Evolutionary conservation across 768 basidiomycete genomes (phyloP), one percentile per base, ranked within the genome.

Genomic region (Megacollybia marginata): DNA sequence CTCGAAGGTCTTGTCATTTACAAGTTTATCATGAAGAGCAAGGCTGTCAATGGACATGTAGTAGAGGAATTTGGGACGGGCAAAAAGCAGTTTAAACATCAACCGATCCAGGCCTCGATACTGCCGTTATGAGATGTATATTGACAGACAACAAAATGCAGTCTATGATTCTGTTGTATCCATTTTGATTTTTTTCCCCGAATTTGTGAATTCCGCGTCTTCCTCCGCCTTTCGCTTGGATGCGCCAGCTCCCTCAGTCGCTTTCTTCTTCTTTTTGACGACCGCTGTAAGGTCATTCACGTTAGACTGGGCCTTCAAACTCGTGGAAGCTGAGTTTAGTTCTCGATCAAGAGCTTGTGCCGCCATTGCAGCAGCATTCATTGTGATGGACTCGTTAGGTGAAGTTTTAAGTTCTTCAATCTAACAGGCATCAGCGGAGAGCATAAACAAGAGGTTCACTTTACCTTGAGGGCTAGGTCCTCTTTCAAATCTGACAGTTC

Each of bases 1-100:
- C 72, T 97, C 47, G 91, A 97, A 55, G 92, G 92, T 1, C 71
- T 96, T 55, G 88, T 93, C 36, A 96, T 85, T 51, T 98, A 99
- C 75, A 98, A 98, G 70, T 99, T 97, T 66, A 82, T 92, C 72
- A 67, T 98, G 69, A 72, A 78, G 66, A 93, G 92, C 66, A 80
- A 72, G 57, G 83, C 70, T 44, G 72, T 72, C 42, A 72, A 67
- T 46, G 96, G 94, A 9, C 93, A 96, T 59, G 68, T 88, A n/a
- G 91, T 85, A 8, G 79, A 80, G 5, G 94, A 96, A 59, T 94
- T 92, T 64, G 92, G 88, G 13, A 63, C 64, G 2, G 88, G 82
- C 2, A 85, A 85, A 68, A 88, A 80, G 65, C 69, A 68, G 57
- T 97, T 82, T 62, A 88, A 82, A 62, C 89, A 92, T 64, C 64